Percentiles rank a stretch among this genome's conserved stretches.
phyloP scores from a whole-genome alignment of 371 early-diverging fungal genomes.

The Neoconidiobolus thromboides region DNA sequence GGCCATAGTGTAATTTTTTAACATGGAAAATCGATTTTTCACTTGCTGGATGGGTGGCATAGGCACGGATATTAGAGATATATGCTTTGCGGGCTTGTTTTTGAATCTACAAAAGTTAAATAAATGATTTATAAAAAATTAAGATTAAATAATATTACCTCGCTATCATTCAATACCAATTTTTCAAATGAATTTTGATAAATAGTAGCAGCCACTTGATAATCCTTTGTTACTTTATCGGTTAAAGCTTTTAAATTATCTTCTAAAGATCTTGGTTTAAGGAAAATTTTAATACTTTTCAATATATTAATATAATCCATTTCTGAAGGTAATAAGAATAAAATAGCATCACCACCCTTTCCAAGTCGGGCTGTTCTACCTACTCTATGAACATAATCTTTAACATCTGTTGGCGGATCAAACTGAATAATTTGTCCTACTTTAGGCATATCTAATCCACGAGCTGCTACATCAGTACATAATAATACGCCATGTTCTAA shows the following conservation, averaged over 20 bases:
- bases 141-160: slow-evolving; percentile 18
- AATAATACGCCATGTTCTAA: slow-evolving; percentile 50
- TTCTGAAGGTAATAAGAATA: slow-evolving; percentile 80
- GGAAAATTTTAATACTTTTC: slow-evolving; percentile 36
- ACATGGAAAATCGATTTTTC: slow-evolving; percentile 79
- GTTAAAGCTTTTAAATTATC: slow-evolving; percentile 10
- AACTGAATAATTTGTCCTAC: slow-evolving; percentile 88
- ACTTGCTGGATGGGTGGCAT: slow-evolving; percentile 63
- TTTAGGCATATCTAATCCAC: slow-evolving; percentile 94
- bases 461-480: slow-evolving; percentile 95
- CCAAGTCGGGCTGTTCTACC: slow-evolving; percentile 97
- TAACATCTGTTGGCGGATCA: slow-evolving; percentile 86
- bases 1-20: slow-evolving; percentile 83
- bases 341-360: slow-evolving; percentile 55
- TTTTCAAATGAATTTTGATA: slow-evolving; percentile 45
- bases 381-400: slow-evolving; percentile 92
- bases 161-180: slow-evolving; percentile 23
- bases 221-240: slow-evolving; percentile 19
- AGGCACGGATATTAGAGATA: slow-evolving; percentile 75
- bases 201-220: slow-evolving; percentile 32
- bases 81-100: slow-evolving; percentile 56
- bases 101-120: slow-evolving; percentile 21
- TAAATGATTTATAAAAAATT: neutral
- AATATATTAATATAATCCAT: slow-evolving; percentile 60
- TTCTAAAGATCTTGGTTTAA: slow-evolving; percentile 22